Percentiles rank a stretch among this genome's conserved stretches.
Evolutionary conservation across 2,329 filamentous ascomycete species (phyloP).

Genomic region (Chaetomiaceae sp.): DNA sequence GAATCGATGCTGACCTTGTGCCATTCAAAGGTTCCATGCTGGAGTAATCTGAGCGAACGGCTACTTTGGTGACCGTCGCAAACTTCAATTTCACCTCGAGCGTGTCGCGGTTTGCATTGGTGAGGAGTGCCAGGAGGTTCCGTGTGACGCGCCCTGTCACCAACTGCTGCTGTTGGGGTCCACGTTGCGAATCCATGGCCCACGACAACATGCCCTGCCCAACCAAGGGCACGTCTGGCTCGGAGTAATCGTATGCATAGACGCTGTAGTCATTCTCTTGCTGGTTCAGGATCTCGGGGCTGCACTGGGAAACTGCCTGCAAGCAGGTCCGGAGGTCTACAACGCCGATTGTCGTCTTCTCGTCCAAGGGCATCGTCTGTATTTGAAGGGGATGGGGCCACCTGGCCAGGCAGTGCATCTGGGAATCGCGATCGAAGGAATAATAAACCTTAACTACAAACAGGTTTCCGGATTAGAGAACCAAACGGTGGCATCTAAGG

Average conservation of each 20-base stretch:
- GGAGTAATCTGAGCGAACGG: slow-evolving; percentile 30
- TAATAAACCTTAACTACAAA: slow-evolving; percentile 87
- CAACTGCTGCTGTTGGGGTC: slow-evolving; percentile 55
- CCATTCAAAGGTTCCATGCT: slow-evolving; percentile 23
- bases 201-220: slow-evolving; percentile 94
- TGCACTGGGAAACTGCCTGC: slow-evolving; percentile 70
- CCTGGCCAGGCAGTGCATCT: slow-evolving; percentile 83
- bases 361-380: slow-evolving; percentile 76
- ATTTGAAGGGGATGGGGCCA: slow-evolving; percentile 75
- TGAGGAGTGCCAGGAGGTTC: slow-evolving; percentile 79
- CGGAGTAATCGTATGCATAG: slow-evolving; percentile 94
- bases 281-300: slow-evolving; percentile 76
- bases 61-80: slow-evolving; percentile 65
- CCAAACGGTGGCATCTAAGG: neutral
- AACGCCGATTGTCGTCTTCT: slow-evolving; percentile 75
- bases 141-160: slow-evolving; percentile 88
- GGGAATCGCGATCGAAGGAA: slow-evolving; percentile 85
- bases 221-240: slow-evolving; percentile 86
- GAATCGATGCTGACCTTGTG: slow-evolving; percentile 36
- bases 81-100: slow-evolving; percentile 90
- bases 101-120: slow-evolving; percentile 77
- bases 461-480: slow-evolving; percentile 18
- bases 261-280: slow-evolving; percentile 84
- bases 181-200: slow-evolving; percentile 59
- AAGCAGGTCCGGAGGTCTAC: slow-evolving; percentile 85